These are phyloP conservation scores for Backusella macrospora DNA, from an alignment of 192 early-diverging fungal genomes.

Conservation along the genomic window DNA sequence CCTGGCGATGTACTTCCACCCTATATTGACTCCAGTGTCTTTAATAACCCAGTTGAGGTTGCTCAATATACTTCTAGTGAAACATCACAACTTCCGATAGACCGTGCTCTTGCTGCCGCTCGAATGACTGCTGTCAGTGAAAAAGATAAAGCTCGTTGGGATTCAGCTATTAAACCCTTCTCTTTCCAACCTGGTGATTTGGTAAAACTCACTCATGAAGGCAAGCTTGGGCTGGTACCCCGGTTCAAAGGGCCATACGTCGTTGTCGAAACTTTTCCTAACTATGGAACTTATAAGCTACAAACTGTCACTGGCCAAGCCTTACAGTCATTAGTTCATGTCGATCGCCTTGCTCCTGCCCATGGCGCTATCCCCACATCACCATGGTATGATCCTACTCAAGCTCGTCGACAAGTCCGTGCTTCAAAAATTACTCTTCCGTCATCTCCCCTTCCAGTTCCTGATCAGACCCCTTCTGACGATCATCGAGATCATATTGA, in stretches of 20 bases:
- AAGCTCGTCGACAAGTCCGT: background rate
- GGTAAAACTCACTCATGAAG: background rate
- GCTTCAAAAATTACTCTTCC: too few relatives aligned
- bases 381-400: background rate
- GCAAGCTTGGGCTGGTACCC: conserved; percentile 5
- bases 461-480: too few relatives aligned
- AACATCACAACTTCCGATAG: background rate
- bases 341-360: background rate
- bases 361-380: too few relatives aligned
- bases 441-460: too few relatives aligned
- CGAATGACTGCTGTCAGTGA: background rate
- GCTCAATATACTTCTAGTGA: conserved; percentile 12
- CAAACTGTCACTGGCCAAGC: background rate
- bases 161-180: background rate
- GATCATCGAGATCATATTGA: too few relatives aligned
- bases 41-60: background rate
- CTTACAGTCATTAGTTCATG: background rate
- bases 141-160: conserved; percentile 4
- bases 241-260: conserved; percentile 3
- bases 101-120: background rate
- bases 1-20: conserved; percentile 1
- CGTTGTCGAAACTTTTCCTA: background rate
- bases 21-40: background rate
- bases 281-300: background rate
- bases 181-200: background rate